Percentiles rank a stretch among this genome's conserved stretches.
phyloP scores from a whole-genome alignment of 179 eudicot genomes.

The Patellifolia procumbens region DNA sequence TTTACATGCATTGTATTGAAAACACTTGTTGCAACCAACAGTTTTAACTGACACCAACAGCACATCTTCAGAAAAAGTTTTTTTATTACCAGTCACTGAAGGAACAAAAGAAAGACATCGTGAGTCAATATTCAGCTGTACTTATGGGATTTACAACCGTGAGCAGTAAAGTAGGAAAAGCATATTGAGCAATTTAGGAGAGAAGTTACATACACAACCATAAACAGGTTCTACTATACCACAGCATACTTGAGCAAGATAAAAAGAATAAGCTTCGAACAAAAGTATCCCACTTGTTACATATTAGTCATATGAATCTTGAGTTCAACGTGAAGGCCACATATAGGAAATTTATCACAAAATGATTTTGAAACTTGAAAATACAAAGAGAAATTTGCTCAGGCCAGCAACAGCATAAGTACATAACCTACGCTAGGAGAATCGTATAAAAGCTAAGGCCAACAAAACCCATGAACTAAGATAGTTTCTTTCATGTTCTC shows the following conservation, averaged over 20 bases:
- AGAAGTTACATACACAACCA: not conserved
- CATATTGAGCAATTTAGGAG: not conserved
- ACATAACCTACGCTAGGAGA: not conserved
- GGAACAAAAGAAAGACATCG: not conserved
- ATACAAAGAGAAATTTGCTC: not conserved
- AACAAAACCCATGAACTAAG: not conserved
- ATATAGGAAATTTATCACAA: not conserved
- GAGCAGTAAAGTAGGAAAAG: not conserved
- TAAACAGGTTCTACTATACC: not conserved
- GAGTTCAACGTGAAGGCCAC: not conserved
- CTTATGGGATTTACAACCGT: not conserved
- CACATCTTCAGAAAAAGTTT: too few species aligned
- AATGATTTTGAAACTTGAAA: not conserved
- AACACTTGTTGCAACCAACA: not conserved
- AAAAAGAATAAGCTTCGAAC: conserved; percentile 6
- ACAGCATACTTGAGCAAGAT: not conserved
- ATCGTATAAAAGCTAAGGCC: not conserved
- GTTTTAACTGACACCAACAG: not conserved
- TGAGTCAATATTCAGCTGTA: not conserved
- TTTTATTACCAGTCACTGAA: not conserved
- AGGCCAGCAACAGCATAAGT: not conserved
- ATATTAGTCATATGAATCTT: not conserved
- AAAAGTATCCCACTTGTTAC: not conserved
- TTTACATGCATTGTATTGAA: not conserved
- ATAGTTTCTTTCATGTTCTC: not conserved